These are phyloP conservation scores for Magnaporthiopsis rhizophila DNA, from an alignment of 2,329 filamentous ascomycete species.

Conservation along the genomic window DNA sequence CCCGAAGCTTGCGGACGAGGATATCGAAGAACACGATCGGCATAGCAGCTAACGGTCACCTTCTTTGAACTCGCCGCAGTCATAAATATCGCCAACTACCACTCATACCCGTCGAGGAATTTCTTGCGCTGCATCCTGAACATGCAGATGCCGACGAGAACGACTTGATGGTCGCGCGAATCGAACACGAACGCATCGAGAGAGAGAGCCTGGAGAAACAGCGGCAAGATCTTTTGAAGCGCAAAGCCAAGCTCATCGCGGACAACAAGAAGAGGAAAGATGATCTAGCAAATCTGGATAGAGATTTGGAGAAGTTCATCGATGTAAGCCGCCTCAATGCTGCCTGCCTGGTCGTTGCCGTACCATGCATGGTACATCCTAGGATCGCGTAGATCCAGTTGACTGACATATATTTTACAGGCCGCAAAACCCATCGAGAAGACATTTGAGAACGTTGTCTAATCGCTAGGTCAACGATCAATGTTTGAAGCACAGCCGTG, in stretches of 20 bases:
- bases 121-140: conserved; percentile 68
- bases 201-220: conserved; percentile 80
- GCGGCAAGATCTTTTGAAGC: conserved; percentile 64
- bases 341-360: background rate
- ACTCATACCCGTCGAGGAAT: conserved; percentile 75
- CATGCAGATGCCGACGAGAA: conserved; percentile 66
- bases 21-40: background rate
- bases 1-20: no score
- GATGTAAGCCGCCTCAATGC: conserved; percentile 49
- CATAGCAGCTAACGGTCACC: background rate
- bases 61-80: conserved; percentile 30
- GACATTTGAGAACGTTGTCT: conserved; percentile 68
- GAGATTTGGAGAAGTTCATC: conserved; percentile 88
- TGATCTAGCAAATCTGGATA: conserved; percentile 82
- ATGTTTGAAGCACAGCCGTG: background rate
- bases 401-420: conserved; percentile 29
- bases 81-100: conserved; percentile 85
- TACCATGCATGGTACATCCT: no score
- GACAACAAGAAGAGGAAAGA: conserved; percentile 91
- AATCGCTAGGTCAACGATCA: conserved; percentile 15
- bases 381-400: background rate
- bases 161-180: conserved; percentile 78
- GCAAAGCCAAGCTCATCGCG: conserved; percentile 53
- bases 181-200: conserved; percentile 82
- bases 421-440: conserved; percentile 83